Base-by-base conservation (phyloP, 495 filamentous ascomycete species). In the Podospora sp. region DNA sequence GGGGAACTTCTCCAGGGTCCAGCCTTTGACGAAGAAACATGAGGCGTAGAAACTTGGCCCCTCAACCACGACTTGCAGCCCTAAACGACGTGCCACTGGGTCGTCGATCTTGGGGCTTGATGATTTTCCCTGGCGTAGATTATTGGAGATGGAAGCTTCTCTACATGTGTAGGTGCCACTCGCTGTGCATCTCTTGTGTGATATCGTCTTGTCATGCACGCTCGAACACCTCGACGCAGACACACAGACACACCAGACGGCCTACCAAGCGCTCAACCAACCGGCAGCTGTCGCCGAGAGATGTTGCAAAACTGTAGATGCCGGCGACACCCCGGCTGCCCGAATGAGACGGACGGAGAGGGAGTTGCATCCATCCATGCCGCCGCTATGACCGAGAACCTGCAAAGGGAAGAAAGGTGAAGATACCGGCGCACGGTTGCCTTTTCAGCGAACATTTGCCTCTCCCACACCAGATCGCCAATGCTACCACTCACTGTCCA, bases 131-230 rank as follows among this genome's bases (percentile, higher is more conserved):
- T 62, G 29, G 9, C 26, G 18, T 22, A 29, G 24, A 29, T 46
- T 22, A 2, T 7, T n/a, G 18, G n/a, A 59, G 26, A 12, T 6
- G 2, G 25, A 6, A 6, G 4, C 40, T 46, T 18, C 9, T 46
- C 33, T 6, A 12, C 33, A 36, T 6, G 20, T 58, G 6, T 25
- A 20, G n/a, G n/a, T 6, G 53, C 24, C 25, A 24, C 40, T 12
- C 40, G 26, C 58, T 59, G 56, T 21, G 16, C 18, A 11, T 57
- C 60, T 24, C 21, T 36, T 29, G 18, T 64, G 62, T 65, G 63
- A 65, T 65, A 65, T 65, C 63, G 63, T 56, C 63, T 65, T 58
- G 63, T 56, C 63, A 36, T 35, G 63, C 63, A 36, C 63, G 63
- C 63, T 57, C 63, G 50, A 36, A 56, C 62, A 65, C 26, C 25